A percentile compares a stretch with the other conserved stretches of the same genome.
These are phyloP conservation scores for Pleurotus ostreatus DNA, from an alignment of 768 basidiomycete genomes.

Conservation along the genomic window DNA sequence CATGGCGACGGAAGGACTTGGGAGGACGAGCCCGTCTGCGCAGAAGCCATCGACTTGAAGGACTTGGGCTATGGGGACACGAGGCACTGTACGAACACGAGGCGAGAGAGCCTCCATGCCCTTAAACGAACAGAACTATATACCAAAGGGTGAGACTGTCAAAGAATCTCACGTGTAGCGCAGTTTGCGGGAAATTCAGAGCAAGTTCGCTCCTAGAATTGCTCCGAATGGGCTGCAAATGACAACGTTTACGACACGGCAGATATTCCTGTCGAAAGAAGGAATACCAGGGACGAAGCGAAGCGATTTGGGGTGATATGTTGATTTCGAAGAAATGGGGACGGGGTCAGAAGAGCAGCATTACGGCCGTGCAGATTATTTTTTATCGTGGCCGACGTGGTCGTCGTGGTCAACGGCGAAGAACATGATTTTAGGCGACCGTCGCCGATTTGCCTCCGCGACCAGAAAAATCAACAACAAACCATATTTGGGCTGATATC, in stretches of 20 bases:
- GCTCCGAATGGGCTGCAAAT: background rate
- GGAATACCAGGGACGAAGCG: background rate
- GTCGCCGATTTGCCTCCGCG: background rate
- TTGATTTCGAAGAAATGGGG: too few species aligned
- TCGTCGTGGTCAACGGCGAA: background rate
- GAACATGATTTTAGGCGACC: background rate
- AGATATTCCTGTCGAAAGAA: background rate
- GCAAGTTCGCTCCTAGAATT: background rate
- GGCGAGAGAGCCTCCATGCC: conserved; percentile 20
- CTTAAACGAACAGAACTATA: conserved; percentile 12
- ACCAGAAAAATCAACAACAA: conserved; percentile 3
- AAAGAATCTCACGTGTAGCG: conserved; percentile 34
- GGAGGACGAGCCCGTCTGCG: conserved; percentile 27
- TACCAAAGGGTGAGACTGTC: conserved; percentile 21
- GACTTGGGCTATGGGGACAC: conserved; percentile 26
- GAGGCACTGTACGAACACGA: conserved; percentile 30
- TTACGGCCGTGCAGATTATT: background rate
- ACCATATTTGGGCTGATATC: conserved; percentile 3
- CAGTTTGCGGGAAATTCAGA: background rate
- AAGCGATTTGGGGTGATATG: background rate
- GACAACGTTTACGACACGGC: background rate
- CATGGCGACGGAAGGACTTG: conserved; percentile 29
- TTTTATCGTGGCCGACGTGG: background rate
- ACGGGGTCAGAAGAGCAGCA: too few species aligned
- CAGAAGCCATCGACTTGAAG: conserved; percentile 40